These are phyloP conservation scores for Rhipidocladum racemiflorum DNA, from an alignment of 176 grass and related monocot genomes.

Conservation along the genomic window DNA sequence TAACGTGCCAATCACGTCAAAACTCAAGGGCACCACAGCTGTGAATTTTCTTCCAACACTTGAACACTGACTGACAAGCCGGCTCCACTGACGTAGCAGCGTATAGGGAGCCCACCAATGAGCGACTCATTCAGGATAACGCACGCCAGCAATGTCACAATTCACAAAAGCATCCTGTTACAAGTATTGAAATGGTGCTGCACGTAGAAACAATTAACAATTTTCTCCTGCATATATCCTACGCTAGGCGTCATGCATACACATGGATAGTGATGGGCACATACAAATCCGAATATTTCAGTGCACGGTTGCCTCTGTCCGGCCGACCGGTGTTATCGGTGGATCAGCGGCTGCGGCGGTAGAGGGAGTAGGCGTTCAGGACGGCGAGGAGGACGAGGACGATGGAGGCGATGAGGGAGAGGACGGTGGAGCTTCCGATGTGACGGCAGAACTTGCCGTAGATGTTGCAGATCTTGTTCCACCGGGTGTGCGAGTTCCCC, in stretches of 20 bases:
- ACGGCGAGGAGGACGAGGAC: conserved; percentile 48
- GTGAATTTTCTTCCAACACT: too few relatives aligned
- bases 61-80: too few relatives aligned
- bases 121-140: background rate
- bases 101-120: too few relatives aligned
- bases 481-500: conserved; percentile 61
- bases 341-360: conserved; percentile 45
- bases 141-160: background rate
- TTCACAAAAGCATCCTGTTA: background rate
- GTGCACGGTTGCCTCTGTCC: too few relatives aligned
- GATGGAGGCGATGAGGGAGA: conserved; percentile 51
- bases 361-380: conserved; percentile 53
- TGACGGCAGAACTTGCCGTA: conserved; percentile 68
- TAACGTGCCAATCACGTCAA: too few relatives aligned
- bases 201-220: background rate
- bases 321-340: too few relatives aligned
- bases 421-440: conserved; percentile 26
- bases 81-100: too few relatives aligned
- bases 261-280: background rate
- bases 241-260: background rate
- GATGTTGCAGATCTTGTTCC: conserved; percentile 59
- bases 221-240: background rate
- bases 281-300: background rate
- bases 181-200: background rate
- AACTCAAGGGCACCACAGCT: too few relatives aligned